Conservation (phyloP, 306 rosid genomes). For the Mimosa pudica region DNA sequence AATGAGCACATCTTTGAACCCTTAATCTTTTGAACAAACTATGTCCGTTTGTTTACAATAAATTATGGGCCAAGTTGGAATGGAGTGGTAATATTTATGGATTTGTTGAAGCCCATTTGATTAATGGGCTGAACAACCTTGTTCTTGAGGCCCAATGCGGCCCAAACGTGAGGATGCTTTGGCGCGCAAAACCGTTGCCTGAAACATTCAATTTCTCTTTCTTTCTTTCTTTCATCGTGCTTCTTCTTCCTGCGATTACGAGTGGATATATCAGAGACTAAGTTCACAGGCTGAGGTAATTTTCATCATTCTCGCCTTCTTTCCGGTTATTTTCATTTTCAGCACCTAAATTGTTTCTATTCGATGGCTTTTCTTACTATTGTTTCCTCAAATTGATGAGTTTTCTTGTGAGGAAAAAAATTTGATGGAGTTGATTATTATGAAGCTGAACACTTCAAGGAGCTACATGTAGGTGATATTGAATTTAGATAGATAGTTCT, state of each 20-base stretch:
- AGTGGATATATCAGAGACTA: neutral
- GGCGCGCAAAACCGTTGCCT: neutral
- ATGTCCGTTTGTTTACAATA: too few relatives aligned
- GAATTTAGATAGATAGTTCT: neutral
- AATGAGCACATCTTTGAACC: too few relatives aligned
- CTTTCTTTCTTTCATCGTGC: neutral
- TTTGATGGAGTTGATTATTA: neutral
- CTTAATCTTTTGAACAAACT: too few relatives aligned
- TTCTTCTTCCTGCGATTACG: neutral
- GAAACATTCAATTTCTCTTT: neutral
- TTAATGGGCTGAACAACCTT: neutral
- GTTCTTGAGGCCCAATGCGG: too few relatives aligned
- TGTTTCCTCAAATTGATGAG: neutral
- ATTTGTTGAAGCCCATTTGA: neutral
- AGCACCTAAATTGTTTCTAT: too few relatives aligned
- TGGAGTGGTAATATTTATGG: neutral
- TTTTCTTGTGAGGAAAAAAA: neutral
- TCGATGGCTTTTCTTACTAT: neutral
- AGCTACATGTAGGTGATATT: neutral
- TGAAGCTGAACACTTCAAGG: neutral
- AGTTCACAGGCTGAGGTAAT: neutral
- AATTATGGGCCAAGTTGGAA: too few relatives aligned
- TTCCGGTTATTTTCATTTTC: neutral
- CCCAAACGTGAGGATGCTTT: neutral
- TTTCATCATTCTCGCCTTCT: neutral